phyloP scores from a whole-genome alignment of 495 filamentous ascomycete genomes.

The Aspergillus kassunensis region DNA sequence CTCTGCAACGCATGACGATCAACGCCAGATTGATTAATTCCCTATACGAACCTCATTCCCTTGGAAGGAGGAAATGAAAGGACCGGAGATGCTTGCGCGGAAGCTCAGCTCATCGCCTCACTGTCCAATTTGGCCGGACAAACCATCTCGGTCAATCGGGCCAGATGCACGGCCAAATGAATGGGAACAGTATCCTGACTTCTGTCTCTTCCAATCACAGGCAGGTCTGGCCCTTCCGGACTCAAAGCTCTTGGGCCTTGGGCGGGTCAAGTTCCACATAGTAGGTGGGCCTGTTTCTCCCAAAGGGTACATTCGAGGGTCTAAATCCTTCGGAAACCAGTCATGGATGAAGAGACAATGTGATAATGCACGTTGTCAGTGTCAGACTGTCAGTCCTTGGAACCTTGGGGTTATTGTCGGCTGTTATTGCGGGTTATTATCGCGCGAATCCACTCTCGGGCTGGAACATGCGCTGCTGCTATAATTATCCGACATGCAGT shows the following conservation, averaged over 20 bases:
- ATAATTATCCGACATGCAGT: background rate
- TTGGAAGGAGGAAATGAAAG: background rate
- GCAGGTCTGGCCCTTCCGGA: background rate
- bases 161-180: background rate
- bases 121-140: no score
- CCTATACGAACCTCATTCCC: background rate
- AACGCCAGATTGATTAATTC: background rate
- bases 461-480: background rate
- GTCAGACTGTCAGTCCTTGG: background rate
- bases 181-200: background rate
- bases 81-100: background rate
- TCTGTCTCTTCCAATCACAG: background rate
- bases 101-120: background rate
- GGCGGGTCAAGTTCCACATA: slow-evolving; percentile 1
- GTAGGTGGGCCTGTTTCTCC: slow-evolving; percentile 1
- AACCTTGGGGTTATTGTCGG: background rate
- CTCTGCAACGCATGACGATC: slow-evolving; percentile 1
- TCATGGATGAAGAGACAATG: background rate
- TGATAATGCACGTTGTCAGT: background rate
- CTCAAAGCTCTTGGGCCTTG: background rate
- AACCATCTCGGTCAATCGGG: background rate
- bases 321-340: background rate
- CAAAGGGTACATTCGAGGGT: background rate
- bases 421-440: background rate
- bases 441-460: background rate